A percentile compares a stretch with the other conserved stretches of the same genome.
Conservation (phyloP, 768 basidiomycete genomes). For the Omphalotus guepiniiformis region DNA sequence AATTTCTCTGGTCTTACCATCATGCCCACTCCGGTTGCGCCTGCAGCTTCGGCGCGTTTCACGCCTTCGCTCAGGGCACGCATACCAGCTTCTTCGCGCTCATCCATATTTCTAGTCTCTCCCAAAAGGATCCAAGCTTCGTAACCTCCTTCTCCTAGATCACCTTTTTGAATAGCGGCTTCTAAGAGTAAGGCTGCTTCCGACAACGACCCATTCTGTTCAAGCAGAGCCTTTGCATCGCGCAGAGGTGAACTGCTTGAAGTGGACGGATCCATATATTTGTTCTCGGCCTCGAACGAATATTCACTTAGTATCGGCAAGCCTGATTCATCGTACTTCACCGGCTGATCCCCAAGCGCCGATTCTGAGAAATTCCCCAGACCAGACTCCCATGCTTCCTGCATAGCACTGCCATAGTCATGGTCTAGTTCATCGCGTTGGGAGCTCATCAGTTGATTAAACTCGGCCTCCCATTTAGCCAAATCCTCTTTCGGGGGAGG, state of each 20-base stretch:
- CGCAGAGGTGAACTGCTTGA: constrained; percentile 49
- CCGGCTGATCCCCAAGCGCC: constrained; percentile 25
- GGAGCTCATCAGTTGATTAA: constrained; percentile 70
- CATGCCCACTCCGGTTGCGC: constrained; percentile 68
- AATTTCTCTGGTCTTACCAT: constrained; percentile 42
- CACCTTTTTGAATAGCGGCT: constrained; percentile 82
- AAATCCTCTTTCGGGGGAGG: constrained; percentile 60
- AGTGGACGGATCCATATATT: constrained; percentile 51
- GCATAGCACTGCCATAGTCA: constrained; percentile 60
- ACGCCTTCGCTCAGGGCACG: constrained; percentile 74
- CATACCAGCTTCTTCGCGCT: constrained; percentile 80
- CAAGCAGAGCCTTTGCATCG: constrained; percentile 74
- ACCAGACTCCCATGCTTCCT: constrained; percentile 59
- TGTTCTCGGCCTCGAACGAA: constrained; percentile 72
- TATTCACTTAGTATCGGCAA: constrained; percentile 72
- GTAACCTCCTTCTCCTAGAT: constrained; percentile 75
- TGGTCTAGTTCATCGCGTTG: constrained; percentile 63
- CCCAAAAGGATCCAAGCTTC: constrained; percentile 94
- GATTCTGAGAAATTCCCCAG: constrained; percentile 39
- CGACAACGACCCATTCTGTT: constrained; percentile 79
- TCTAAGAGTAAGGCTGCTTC: constrained; percentile 87
- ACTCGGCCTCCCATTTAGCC: constrained; percentile 80
- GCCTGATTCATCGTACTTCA: constrained; percentile 67
- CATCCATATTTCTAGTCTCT: constrained; percentile 86
- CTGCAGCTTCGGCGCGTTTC: constrained; percentile 56